Conservation (phyloP, 331 rosid species). For the Cydonia oblonga region DNA sequence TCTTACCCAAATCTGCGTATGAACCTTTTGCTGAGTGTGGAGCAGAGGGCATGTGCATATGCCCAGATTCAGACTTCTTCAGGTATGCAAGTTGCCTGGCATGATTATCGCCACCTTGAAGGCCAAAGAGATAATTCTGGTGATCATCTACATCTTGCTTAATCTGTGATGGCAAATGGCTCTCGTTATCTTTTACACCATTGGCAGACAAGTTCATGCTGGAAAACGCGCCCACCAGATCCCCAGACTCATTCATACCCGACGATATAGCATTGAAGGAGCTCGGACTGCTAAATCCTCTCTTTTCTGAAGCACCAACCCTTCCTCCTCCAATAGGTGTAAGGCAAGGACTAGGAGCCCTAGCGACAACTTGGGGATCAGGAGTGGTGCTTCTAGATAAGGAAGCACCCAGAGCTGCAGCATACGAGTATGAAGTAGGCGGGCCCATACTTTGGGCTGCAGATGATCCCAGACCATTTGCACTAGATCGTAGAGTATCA, state of each 20-base stretch:
- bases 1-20: slow-evolving; percentile 43
- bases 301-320: slow-evolving; percentile 48
- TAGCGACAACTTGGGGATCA: slow-evolving; percentile 72
- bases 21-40: slow-evolving; percentile 29
- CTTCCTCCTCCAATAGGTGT: slow-evolving; percentile 91
- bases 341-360: slow-evolving; percentile 93
- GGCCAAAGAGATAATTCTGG: slow-evolving; percentile 54
- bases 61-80: slow-evolving; percentile 64
- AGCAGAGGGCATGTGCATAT: slow-evolving; percentile 26
- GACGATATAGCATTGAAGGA: slow-evolving; percentile 59
- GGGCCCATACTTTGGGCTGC: slow-evolving; percentile 46
- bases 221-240: slow-evolving; percentile 65
- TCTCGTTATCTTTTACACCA: slow-evolving; percentile 43
- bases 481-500: slow-evolving; percentile 40
- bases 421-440: slow-evolving; percentile 65
- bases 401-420: slow-evolving; percentile 83
- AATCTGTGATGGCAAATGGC: slow-evolving; percentile 49
- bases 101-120: slow-evolving; percentile 69
- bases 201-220: slow-evolving; percentile 66
- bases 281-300: slow-evolving; percentile 51
- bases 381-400: slow-evolving; percentile 92
- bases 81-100: slow-evolving; percentile 52
- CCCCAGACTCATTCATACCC: slow-evolving; percentile 52
- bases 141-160: slow-evolving; percentile 53
- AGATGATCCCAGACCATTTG: slow-evolving; percentile 62